These are phyloP conservation scores for Chloris gayana DNA, from an alignment of 176 grass and related monocot species.

Conservation along the genomic window DNA sequence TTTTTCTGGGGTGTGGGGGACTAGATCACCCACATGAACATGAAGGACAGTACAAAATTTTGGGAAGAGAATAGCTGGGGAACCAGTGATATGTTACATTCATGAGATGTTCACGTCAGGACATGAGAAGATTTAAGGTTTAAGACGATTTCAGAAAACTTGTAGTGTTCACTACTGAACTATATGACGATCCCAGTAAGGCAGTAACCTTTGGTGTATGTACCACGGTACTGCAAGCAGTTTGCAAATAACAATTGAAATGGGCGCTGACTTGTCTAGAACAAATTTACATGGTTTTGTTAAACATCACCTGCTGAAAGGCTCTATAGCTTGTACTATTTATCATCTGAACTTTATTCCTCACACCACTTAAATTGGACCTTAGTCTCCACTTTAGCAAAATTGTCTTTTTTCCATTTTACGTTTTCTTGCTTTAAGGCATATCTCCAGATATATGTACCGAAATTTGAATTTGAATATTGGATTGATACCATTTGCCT, in stretches of 20 bases:
- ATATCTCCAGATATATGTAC: not conserved
- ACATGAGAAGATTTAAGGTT: not conserved
- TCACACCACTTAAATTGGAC: not conserved
- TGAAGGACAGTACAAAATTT: not conserved
- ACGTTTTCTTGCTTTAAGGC: constrained; percentile 13
- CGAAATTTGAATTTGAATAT: not conserved
- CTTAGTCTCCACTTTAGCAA: not conserved
- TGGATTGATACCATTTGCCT: not conserved
- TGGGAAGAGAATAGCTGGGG: not conserved
- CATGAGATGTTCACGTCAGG: not conserved
- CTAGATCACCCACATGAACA: not conserved
- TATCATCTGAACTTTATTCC: not conserved
- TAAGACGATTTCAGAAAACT: not conserved
- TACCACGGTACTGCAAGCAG: not conserved
- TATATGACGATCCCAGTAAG: not conserved
- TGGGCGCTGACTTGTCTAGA: not conserved
- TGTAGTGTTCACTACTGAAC: constrained; percentile 8
- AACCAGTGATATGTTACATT: not conserved
- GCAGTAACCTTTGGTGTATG: not conserved
- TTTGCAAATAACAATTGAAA: not conserved
- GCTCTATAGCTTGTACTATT: not conserved
- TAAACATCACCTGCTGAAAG: not conserved
- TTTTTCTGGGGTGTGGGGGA: not conserved
- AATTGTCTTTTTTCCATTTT: not conserved
- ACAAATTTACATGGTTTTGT: not conserved